phyloP scores from a whole-genome alignment of 108 stramenopile genomes.

The Heterococcus sp. region DNA sequence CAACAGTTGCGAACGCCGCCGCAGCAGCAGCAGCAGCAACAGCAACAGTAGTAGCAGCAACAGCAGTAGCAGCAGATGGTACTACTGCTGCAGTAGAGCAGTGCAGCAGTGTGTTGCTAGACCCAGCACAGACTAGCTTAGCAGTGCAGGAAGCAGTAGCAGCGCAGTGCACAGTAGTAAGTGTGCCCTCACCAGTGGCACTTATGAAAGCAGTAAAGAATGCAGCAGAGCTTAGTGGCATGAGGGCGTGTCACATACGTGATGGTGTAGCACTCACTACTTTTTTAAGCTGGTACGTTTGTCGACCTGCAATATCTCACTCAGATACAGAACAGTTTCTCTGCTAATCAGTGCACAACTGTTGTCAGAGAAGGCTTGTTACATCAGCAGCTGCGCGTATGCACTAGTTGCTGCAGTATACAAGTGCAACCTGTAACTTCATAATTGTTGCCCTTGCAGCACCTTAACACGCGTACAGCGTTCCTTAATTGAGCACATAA shows the following conservation, averaged over 20 bases:
- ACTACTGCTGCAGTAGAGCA: background rate
- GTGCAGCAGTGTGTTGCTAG: conserved; percentile 15
- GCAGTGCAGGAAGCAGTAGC: conserved; percentile 27
- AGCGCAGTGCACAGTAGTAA: conserved; percentile 1
- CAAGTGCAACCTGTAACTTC: no score
- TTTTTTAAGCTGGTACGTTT: conserved; percentile 85
- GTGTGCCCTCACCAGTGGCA: conserved; percentile 71
- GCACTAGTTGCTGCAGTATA: no score
- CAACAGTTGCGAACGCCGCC: background rate
- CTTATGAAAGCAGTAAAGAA: conserved; percentile 92
- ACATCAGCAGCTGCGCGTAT: no score
- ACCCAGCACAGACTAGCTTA: conserved; percentile 4
- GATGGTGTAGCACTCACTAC: conserved; percentile 92
- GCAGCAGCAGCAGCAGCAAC: no score
- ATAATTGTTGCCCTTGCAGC: no score
- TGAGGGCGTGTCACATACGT: conserved; percentile 81
- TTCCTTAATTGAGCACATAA: no score
- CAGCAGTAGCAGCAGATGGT: conserved; percentile 1
- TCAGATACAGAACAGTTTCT: no score
- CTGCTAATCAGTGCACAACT: no score
- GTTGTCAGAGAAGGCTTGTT: no score
- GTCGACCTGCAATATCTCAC: no score
- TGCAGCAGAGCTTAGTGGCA: conserved; percentile 79
- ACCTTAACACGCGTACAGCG: no score
- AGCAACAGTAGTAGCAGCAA: background rate